Evolutionary conservation across 2,329 filamentous ascomycete genomes (phyloP).

Genomic region (Ustulina deusta): DNA sequence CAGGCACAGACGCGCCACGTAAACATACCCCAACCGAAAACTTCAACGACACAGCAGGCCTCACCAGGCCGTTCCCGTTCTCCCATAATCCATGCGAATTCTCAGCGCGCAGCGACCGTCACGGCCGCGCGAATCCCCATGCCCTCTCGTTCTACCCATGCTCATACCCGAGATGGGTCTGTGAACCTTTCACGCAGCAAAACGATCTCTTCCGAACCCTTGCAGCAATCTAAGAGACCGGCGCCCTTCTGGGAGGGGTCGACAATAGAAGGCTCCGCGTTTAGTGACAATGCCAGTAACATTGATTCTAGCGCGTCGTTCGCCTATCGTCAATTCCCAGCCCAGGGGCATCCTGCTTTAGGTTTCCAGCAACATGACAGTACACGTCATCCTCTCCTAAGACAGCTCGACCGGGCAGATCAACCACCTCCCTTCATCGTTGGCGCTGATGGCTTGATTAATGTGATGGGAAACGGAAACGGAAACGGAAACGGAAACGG

Average conservation of each 20-base stretch:
- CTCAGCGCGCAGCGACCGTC: constrained; percentile 43
- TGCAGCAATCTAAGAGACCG: constrained; percentile 42
- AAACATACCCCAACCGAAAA: constrained; percentile 35
- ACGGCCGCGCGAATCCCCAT: constrained; percentile 42
- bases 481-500: constrained; percentile 41
- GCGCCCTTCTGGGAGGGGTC: constrained; percentile 52
- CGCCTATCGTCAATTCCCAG: constrained; percentile 41
- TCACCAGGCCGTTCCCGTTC: constrained; percentile 48
- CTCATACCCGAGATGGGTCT: constrained; percentile 44
- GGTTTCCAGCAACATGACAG: constrained; percentile 44
- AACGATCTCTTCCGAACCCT: constrained; percentile 44
- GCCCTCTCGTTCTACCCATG: constrained; percentile 41
- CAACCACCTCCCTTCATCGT: constrained; percentile 47
- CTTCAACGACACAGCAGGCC: constrained; percentile 42
- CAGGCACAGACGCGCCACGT: constrained; percentile 29
- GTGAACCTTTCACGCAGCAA: constrained; percentile 42
- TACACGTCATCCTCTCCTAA: constrained; percentile 46
- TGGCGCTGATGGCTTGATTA: constrained; percentile 48
- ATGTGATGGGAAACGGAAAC: constrained; percentile 42
- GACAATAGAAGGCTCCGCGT: constrained; percentile 51
- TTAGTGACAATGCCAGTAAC: constrained; percentile 52
- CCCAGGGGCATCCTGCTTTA: constrained; percentile 38
- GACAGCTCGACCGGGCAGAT: constrained; percentile 37
- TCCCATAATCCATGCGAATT: constrained; percentile 49
- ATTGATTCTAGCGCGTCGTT: constrained; percentile 44